phyloP scores from a whole-genome alignment of 2,329 filamentous ascomycete species.

The Aspergillus proliferans region DNA sequence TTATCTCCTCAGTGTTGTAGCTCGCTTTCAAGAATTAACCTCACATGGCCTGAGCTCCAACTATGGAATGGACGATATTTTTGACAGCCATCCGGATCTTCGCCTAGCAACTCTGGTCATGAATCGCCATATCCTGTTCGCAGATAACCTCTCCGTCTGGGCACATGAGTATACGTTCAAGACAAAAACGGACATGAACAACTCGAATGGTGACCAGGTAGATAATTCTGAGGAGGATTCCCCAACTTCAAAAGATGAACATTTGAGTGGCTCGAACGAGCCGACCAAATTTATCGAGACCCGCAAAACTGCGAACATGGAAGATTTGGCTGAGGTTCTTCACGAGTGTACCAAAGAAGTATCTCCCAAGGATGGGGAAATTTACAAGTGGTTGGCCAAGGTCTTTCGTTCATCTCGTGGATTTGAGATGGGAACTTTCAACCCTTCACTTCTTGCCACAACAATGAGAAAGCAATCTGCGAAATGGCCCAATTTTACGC shows the following conservation, averaged over 20 bases:
- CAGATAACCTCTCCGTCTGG: conserved; percentile 13
- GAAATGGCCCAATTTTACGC: conserved; percentile 48
- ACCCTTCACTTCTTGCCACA: conserved; percentile 21
- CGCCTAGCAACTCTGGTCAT: conserved; percentile 30
- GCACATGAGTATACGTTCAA: conserved; percentile 12
- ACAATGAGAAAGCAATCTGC: conserved; percentile 49
- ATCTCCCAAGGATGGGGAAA: conserved; percentile 14
- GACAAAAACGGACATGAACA: background rate
- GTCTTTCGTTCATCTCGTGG: conserved; percentile 45
- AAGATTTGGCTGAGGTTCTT: conserved; percentile 16
- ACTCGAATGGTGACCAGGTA: background rate
- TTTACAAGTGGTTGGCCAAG: conserved; percentile 42
- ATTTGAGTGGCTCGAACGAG: background rate
- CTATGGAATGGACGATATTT: conserved; percentile 28
- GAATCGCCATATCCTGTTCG: conserved; percentile 18
- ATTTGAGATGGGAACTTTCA: conserved; percentile 50
- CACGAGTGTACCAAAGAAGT: conserved; percentile 3
- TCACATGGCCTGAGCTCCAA: conserved; percentile 28
- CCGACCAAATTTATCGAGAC: background rate
- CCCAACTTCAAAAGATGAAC: background rate
- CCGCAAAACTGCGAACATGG: background rate
- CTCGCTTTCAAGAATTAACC: conserved; percentile 33
- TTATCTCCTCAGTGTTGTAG: conserved; percentile 34
- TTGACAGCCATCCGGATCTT: conserved; percentile 25
- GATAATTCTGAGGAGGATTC: background rate